Percentiles rank a stretch among this genome's conserved stretches.
These are phyloP conservation scores for Thalassiosira profunda DNA, from an alignment of 108 stramenopile species.

Conservation along the genomic window DNA sequence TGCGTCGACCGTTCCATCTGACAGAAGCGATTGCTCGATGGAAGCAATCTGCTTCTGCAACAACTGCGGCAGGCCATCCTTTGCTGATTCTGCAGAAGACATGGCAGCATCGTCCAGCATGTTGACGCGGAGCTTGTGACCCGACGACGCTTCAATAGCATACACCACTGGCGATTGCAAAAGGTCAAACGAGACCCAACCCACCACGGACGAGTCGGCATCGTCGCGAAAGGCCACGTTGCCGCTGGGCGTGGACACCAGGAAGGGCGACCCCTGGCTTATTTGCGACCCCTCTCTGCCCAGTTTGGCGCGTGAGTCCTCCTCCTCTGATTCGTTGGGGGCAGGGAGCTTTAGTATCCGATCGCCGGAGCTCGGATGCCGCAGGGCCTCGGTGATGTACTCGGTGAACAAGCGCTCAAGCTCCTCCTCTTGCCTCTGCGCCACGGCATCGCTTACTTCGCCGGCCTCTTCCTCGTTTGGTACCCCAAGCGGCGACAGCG, in stretches of 20 bases:
- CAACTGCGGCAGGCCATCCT: constrained; percentile 15
- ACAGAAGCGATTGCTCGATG: constrained; percentile 6
- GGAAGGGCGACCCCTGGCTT: constrained; percentile 29
- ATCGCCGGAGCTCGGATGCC: constrained; percentile 39
- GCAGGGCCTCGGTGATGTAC: constrained; percentile 39
- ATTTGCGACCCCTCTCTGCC: background rate
- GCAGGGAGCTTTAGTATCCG: constrained; percentile 29
- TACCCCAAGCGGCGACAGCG: constrained; percentile 14
- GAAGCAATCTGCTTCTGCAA: constrained; percentile 43
- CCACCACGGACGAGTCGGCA: constrained; percentile 33
- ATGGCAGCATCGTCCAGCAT: constrained; percentile 76
- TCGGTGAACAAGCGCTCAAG: constrained; percentile 30
- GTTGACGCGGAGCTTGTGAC: constrained; percentile 60
- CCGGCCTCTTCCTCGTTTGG: background rate
- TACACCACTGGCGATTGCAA: constrained; percentile 79
- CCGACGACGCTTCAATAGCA: constrained; percentile 69
- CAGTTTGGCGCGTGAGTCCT: background rate
- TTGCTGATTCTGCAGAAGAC: constrained; percentile 31
- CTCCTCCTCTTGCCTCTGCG: constrained; percentile 13
- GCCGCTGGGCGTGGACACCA: constrained; percentile 81
- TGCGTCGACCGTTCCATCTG: constrained; percentile 8
- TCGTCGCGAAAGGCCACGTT: constrained; percentile 66
- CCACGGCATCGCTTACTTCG: background rate
- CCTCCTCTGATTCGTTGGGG: constrained; percentile 11
- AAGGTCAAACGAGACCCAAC: constrained; percentile 74